Conservation (phyloP, 129 eudicot species). For the Oenanthe sinensis region DNA sequence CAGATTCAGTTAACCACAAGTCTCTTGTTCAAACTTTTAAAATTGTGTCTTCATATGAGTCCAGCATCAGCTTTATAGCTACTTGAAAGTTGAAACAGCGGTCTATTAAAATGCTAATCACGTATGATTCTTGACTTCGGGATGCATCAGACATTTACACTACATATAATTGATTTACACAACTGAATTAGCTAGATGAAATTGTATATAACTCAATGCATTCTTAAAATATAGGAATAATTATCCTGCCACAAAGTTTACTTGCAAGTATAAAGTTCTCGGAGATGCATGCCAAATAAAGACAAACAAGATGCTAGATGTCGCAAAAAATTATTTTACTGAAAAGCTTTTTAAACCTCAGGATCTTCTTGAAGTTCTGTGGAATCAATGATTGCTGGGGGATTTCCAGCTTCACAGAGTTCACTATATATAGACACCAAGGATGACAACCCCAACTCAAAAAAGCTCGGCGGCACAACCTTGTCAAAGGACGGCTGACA, state of each 20-base stretch:
- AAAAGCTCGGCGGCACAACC: constrained; percentile 68
- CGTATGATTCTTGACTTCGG: background rate
- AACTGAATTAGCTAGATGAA: background rate
- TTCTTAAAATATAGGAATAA: background rate
- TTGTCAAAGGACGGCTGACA: constrained; percentile 75
- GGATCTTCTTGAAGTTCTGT: constrained; percentile 69
- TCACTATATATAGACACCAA: constrained; percentile 67
- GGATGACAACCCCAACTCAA: constrained; percentile 66
- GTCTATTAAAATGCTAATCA: background rate
- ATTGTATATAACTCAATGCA: background rate
- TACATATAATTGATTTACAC: background rate
- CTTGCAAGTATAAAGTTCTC: background rate
- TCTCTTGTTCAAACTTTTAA: background rate
- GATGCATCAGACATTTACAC: background rate
- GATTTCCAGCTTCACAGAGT: constrained; percentile 54
- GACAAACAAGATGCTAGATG: background rate
- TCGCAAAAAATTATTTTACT: background rate
- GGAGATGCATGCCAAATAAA: background rate
- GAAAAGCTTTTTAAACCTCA: constrained; percentile 40
- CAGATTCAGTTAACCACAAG: background rate
- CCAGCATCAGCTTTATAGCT: background rate
- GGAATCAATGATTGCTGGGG: constrained; percentile 73
- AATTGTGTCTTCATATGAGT: background rate
- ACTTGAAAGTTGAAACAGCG: background rate
- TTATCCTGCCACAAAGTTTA: background rate